Evolutionary conservation across 768 basidiomycete genomes (phyloP), one percentile per base, ranked within the genome.

Genomic region (Leccinum pellstonianum): DNA sequence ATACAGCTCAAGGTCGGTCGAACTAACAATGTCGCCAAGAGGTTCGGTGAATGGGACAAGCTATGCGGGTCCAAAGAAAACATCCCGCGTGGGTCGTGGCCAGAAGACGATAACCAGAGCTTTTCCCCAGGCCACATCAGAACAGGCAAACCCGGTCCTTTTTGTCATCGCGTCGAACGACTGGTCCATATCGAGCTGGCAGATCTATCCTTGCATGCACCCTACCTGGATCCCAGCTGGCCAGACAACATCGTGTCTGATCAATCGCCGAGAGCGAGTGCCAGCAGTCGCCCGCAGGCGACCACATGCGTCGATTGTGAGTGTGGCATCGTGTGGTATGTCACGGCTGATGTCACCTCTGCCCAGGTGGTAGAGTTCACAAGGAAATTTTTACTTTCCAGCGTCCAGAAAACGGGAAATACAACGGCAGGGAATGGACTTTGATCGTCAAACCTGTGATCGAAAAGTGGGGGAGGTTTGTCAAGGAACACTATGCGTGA

Each of bases 1-100:
- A 76, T 90, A 61, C 83, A 85, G 65, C 78, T 92, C 64, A 93
- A 94, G 77, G 88, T 92, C 25, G 92, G 92, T 15, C 83, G 91
- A 35, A 80, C 92, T 1, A 81, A 83, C 35, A 91, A 91, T 69
- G 80, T 92, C 23, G 81, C 79, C 31, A 86, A 86, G 65, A 80
- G 92, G 29, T 79, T 92, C 50, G 84, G 87, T 68, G 81, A 94
- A 65, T 93, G 92, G 92, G 80, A 79, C 21, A 92, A 88, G 64
- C 89, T 91, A 65, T 94, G 92, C 60, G 83, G 83, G 4, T 90
- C 88, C 6, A 90, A 88, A 70, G 82, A 86, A 64, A 88, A 87
- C 54, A 81, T 91, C 41, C 73, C 89, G 19, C 80, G 89, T 48
- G 90, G 90, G 1, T 88, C 82, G 76, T 91, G 86, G 79, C 92